Evolutionary conservation across 1,284 basidiomycete genomes (phyloP).

Genomic region (Ceratorhiza oryzae-sativae): DNA sequence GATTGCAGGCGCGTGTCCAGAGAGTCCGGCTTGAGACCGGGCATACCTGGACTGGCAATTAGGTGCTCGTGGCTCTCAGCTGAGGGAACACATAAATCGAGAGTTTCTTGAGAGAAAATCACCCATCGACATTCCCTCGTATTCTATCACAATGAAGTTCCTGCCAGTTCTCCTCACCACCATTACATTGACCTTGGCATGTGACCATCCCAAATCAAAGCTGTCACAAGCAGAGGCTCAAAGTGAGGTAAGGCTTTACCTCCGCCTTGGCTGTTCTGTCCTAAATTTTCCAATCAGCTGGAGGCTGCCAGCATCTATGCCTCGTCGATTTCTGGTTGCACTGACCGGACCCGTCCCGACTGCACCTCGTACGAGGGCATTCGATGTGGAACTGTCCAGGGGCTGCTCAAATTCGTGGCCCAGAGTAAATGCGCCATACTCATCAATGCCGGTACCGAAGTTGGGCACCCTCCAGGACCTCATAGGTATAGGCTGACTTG

Average conservation of each 20-base stretch:
- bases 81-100: too few relatives aligned
- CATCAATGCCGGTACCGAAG: slow-evolving; percentile 36
- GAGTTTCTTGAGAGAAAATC: too few relatives aligned
- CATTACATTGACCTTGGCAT: neutral
- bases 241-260: slow-evolving; percentile 66
- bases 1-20: too few relatives aligned
- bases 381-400: slow-evolving; percentile 32
- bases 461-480: slow-evolving; percentile 18
- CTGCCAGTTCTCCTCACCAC: neutral
- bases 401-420: slow-evolving; percentile 27
- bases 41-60: too few relatives aligned
- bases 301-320: slow-evolving; percentile 7
- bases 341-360: neutral
- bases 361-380: slow-evolving; percentile 39
- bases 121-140: too few relatives aligned
- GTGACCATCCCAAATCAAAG: neutral
- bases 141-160: too few relatives aligned
- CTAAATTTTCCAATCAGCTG: slow-evolving; percentile 5
- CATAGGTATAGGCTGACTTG: neutral
- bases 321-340: slow-evolving; percentile 30
- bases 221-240: slow-evolving; percentile 62
- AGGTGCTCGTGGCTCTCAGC: too few relatives aligned
- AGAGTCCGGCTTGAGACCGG: too few relatives aligned
- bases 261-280: slow-evolving; percentile 53
- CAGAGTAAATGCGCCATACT: slow-evolving; percentile 28